Evolutionary conservation across 768 basidiomycete species (phyloP).

Genomic region (Tricholoma matsutake): DNA sequence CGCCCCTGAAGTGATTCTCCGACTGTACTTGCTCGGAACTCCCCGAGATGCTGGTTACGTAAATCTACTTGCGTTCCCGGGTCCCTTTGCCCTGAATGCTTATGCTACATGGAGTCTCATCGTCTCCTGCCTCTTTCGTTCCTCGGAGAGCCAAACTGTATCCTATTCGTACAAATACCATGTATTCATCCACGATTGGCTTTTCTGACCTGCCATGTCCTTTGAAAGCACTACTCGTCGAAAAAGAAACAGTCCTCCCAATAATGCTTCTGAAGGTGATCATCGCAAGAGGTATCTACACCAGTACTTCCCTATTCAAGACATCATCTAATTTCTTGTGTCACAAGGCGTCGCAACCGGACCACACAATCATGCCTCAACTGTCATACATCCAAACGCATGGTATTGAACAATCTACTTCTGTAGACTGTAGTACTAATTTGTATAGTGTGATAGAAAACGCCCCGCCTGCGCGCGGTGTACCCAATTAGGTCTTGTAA

Average conservation of each 20-base stretch:
- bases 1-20: not conserved
- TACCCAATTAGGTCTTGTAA: constrained; percentile 47
- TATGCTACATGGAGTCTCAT: constrained; percentile 17
- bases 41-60: too few relatives aligned
- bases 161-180: constrained; percentile 25
- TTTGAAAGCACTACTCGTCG: constrained; percentile 26
- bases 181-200: constrained; percentile 8
- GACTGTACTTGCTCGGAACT: constrained; percentile 11
- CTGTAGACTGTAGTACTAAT: not conserved
- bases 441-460: constrained; percentile 45
- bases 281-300: constrained; percentile 45
- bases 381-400: constrained; percentile 71
- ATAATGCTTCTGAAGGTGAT: constrained; percentile 42
- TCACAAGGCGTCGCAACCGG: constrained; percentile 55
- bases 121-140: constrained; percentile 17
- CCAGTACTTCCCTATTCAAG: not conserved
- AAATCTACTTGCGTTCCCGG: too few relatives aligned
- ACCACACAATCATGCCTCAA: constrained; percentile 74
- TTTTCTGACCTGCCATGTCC: constrained; percentile 26
- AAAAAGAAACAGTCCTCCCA: constrained; percentile 28
- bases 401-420: constrained; percentile 42
- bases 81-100: constrained; percentile 23
- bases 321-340: not conserved
- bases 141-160: constrained; percentile 21
- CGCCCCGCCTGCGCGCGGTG: constrained; percentile 50